A percentile compares a stretch with the other conserved stretches of the same genome.
These are phyloP conservation scores for Entamoeba moshkovskii DNA, from an alignment of 208 protist genomes.

Conservation along the genomic window DNA sequence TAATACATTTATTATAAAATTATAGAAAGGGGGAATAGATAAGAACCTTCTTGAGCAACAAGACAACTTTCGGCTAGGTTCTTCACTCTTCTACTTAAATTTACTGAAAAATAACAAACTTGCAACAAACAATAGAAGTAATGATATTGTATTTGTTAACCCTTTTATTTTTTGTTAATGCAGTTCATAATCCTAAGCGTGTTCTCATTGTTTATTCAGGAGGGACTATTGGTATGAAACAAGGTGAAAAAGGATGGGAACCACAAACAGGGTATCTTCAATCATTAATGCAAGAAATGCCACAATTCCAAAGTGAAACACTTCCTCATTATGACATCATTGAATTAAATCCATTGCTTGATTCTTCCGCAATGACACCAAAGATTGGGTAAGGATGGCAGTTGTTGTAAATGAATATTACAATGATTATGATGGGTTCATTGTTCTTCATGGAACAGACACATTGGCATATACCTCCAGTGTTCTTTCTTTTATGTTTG, in stretches of 20 bases:
- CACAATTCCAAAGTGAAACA: slow-evolving; percentile 11
- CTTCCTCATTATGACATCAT: slow-evolving; percentile 51
- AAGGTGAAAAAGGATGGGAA: slow-evolving; percentile 49
- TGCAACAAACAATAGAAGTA: too few relatives aligned
- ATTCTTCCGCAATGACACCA: slow-evolving; percentile 59
- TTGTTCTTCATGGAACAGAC: slow-evolving; percentile 80
- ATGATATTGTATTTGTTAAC: too few relatives aligned
- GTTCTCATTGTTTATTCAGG: slow-evolving; percentile 55
- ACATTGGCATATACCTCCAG: slow-evolving; percentile 84
- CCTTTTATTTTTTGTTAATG: background rate
- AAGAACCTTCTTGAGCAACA: too few relatives aligned
- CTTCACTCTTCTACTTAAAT: too few relatives aligned
- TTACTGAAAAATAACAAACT: too few relatives aligned
- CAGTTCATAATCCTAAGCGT: background rate
- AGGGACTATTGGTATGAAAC: slow-evolving; percentile 66
- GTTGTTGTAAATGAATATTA: slow-evolving; percentile 53
- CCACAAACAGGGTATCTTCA: slow-evolving; percentile 35
- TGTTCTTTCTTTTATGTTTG: slow-evolving; percentile 77
- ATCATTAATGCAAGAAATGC: slow-evolving; percentile 5
- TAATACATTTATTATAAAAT: too few relatives aligned
- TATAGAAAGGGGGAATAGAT: too few relatives aligned
- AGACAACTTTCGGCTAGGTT: too few relatives aligned
- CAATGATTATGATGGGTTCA: slow-evolving; percentile 77
- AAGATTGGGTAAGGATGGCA: slow-evolving; percentile 60
- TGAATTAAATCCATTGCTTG: slow-evolving; percentile 56